phyloP scores from a whole-genome alignment of 768 basidiomycete species.

The Leccinum longicurvipes region DNA sequence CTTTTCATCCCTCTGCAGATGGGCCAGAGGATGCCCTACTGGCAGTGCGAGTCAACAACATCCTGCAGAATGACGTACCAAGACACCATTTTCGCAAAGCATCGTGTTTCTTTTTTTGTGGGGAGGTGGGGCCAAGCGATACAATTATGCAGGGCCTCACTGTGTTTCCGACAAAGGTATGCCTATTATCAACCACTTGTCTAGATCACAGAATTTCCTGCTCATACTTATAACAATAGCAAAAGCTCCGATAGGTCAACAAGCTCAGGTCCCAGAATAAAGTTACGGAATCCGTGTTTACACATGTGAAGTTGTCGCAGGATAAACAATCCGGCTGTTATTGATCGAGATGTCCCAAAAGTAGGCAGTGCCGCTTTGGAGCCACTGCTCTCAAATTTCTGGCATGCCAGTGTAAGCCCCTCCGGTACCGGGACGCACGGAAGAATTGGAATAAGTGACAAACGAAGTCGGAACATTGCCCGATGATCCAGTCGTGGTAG shows the following conservation, averaged over 20 bases:
- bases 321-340: not conserved
- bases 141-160: too few species aligned
- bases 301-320: not conserved
- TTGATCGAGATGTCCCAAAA: not conserved
- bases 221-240: not conserved
- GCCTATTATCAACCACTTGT: too few species aligned
- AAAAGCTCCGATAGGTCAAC: not conserved
- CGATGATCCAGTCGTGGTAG: slow-evolving; percentile 4
- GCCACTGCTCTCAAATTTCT: slow-evolving; percentile 18
- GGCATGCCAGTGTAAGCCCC: slow-evolving; percentile 26
- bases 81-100: too few species aligned
- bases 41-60: too few species aligned
- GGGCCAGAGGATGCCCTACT: too few species aligned
- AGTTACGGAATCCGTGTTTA: not conserved
- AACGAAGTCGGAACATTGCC: slow-evolving; percentile 3
- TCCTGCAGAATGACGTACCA: too few species aligned
- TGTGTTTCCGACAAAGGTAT: too few species aligned
- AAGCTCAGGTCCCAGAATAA: not conserved
- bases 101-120: too few species aligned
- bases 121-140: too few species aligned
- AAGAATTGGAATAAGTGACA: slow-evolving; percentile 11
- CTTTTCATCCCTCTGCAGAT: too few species aligned
- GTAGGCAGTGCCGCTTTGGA: too few species aligned
- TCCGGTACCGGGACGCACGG: slow-evolving; percentile 5
- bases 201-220: too few species aligned